These are phyloP conservation scores for Mikania micrantha DNA, from an alignment of 129 eudicot genomes.

Conservation along the genomic window DNA sequence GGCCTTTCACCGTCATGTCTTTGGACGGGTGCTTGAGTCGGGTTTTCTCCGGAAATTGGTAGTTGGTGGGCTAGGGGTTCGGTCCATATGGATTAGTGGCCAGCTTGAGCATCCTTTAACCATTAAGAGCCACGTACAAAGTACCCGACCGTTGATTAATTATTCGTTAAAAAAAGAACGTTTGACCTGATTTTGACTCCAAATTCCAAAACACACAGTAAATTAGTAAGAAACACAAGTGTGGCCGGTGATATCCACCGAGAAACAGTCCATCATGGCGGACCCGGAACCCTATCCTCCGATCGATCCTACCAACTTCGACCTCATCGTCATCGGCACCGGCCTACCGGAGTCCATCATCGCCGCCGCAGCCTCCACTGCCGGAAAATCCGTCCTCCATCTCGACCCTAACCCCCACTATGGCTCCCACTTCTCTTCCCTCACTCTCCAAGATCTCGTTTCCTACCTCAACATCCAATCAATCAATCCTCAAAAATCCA, in stretches of 20 bases:
- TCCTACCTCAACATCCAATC: constrained; percentile 43
- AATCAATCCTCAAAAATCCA: constrained; percentile 5
- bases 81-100: too few relatives aligned
- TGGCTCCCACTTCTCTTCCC: constrained; percentile 75
- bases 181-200: background rate
- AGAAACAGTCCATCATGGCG: constrained; percentile 17
- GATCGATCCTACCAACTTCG: constrained; percentile 75
- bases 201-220: too few relatives aligned
- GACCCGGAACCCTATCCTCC: constrained; percentile 48
- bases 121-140: too few relatives aligned
- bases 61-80: too few relatives aligned
- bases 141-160: too few relatives aligned
- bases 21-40: too few relatives aligned
- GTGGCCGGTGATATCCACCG: background rate
- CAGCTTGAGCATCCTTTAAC: too few relatives aligned
- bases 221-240: background rate
- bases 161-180: background rate
- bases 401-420: constrained; percentile 81
- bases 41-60: too few relatives aligned
- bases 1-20: too few relatives aligned
- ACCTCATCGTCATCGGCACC: constrained; percentile 80
- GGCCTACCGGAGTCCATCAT: constrained; percentile 69
- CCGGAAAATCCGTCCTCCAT: constrained; percentile 78
- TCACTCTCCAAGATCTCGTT: constrained; percentile 51
- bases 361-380: constrained; percentile 87